phyloP scores from a whole-genome alignment of 2,329 filamentous ascomycete genomes.

The Ceratocystis destructans region DNA sequence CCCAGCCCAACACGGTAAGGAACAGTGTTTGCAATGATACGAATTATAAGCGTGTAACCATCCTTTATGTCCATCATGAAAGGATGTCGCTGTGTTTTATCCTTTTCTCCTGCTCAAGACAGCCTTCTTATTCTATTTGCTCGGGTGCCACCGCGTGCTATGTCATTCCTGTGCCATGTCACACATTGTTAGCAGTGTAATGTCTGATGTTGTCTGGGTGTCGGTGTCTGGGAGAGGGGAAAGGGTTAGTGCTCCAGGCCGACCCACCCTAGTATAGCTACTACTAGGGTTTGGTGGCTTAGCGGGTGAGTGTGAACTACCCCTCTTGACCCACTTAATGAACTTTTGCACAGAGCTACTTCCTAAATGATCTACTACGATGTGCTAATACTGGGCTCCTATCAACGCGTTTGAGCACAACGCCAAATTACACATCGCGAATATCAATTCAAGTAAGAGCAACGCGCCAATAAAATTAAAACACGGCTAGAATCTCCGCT shows the following conservation, averaged over 20 bases:
- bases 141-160: background rate
- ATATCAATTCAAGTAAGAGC: background rate
- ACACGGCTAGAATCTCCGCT: background rate
- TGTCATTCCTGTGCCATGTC: background rate
- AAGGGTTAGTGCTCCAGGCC: background rate
- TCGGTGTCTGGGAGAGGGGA: background rate
- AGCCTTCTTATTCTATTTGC: background rate
- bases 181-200: background rate
- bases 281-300: background rate
- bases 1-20: background rate
- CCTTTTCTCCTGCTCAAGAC: background rate
- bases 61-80: background rate
- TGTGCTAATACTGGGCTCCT: background rate
- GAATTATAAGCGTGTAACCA: conserved; percentile 1
- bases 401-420: background rate
- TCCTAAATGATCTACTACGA: background rate
- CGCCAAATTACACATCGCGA: conserved; percentile 1
- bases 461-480: background rate
- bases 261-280: background rate
- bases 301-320: background rate
- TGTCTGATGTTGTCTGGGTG: background rate
- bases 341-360: background rate
- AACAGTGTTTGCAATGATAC: background rate
- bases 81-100: background rate
- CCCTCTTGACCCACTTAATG: background rate